These are phyloP conservation scores for Colletotrichum neosansevieriae DNA, from an alignment of 2,329 filamentous ascomycete genomes.

Conservation along the genomic window DNA sequence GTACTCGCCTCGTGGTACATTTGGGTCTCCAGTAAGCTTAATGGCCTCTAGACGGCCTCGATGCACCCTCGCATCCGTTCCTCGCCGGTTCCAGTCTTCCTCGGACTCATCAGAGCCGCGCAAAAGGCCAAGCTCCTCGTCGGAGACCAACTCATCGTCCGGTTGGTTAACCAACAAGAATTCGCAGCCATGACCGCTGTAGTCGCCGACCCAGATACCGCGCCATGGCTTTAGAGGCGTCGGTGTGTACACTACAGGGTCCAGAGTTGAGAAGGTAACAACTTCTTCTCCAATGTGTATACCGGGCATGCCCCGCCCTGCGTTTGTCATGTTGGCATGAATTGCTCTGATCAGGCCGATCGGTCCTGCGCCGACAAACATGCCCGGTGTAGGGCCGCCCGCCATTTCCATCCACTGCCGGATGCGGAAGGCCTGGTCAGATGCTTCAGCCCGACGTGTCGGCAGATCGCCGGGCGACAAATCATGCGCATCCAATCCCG, in stretches of 20 bases:
- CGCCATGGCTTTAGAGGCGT: conserved; percentile 84
- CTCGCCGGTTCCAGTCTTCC: conserved; percentile 59
- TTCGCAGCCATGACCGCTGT: conserved; percentile 88
- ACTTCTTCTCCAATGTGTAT: conserved; percentile 67
- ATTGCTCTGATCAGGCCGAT: conserved; percentile 42
- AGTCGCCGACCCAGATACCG: conserved; percentile 94
- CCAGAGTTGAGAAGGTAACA: conserved; percentile 78
- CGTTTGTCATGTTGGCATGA: conserved; percentile 41
- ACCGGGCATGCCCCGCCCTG: conserved; percentile 48
- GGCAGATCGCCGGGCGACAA: conserved; percentile 55
- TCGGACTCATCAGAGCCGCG: conserved; percentile 57
- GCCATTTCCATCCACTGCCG: conserved; percentile 81
- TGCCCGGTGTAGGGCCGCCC: conserved; percentile 46
- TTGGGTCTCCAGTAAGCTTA: conserved; percentile 92
- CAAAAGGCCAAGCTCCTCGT: conserved; percentile 56
- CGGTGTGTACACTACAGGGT: conserved; percentile 81
- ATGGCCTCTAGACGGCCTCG: conserved; percentile 82
- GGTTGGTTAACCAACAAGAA: conserved; percentile 87
- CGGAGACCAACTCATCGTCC: conserved; percentile 61
- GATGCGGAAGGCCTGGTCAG: conserved; percentile 78
- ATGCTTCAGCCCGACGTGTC: conserved; percentile 68
- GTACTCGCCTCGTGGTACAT: conserved; percentile 87
- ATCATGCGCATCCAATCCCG: conserved; percentile 43
- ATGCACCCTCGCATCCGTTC: conserved; percentile 63
- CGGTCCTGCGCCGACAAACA: conserved; percentile 47